These are phyloP conservation scores for Carex cristatella DNA, from an alignment of 176 grass and related monocot genomes.

Conservation along the genomic window DNA sequence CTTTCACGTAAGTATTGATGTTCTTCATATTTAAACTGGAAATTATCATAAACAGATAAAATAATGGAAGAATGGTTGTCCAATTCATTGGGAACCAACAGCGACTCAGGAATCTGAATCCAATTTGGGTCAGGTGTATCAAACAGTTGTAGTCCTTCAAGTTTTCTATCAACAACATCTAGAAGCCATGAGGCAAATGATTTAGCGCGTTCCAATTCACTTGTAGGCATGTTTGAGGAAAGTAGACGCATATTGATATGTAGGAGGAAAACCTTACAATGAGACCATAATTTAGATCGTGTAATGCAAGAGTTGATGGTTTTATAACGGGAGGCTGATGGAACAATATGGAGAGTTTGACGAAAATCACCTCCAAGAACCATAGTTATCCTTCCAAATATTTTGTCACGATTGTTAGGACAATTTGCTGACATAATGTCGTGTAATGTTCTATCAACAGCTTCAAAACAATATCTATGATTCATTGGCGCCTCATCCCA, in stretches of 20 bases:
- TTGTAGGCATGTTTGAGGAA: background rate
- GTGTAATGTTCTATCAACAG: background rate
- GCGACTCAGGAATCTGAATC: background rate
- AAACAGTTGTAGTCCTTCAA: background rate
- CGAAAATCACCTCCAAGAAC: background rate
- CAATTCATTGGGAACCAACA: background rate
- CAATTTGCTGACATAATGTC: background rate
- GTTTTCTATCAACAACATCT: background rate
- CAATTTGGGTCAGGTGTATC: background rate
- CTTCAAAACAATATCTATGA: background rate
- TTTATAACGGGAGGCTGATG: background rate
- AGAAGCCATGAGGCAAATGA: background rate
- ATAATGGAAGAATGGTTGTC: background rate
- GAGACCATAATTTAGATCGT: background rate
- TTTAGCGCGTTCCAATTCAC: background rate
- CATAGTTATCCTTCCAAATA: background rate
- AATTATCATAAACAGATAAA: background rate
- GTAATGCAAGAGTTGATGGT: background rate
- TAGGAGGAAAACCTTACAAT: background rate
- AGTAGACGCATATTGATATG: background rate
- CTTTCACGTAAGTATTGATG: background rate
- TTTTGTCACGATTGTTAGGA: background rate
- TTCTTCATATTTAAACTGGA: background rate
- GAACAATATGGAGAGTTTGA: background rate
- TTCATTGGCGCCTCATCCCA: conserved; percentile 23